These are phyloP conservation scores for Yueomyces sp. DNA, from an alignment of 1,139 yeast genomes.

Conservation along the genomic window DNA sequence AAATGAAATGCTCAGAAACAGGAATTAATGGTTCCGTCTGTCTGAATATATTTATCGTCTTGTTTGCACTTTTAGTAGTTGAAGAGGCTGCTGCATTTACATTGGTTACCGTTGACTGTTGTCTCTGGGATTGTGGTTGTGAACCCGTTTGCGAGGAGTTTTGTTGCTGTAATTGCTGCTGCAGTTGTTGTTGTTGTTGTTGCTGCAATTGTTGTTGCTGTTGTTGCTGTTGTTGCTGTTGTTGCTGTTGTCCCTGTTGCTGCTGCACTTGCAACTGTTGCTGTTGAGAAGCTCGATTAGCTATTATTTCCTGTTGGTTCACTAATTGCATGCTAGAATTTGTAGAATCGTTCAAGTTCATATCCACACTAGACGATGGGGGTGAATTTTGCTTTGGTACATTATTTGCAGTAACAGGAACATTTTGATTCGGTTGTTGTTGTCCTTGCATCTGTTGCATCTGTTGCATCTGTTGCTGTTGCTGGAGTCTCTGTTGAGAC, in stretches of 20 bases:
- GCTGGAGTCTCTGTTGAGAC: constrained; percentile 14
- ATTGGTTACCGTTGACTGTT: constrained; percentile 24
- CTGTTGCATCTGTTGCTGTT: constrained; percentile 16
- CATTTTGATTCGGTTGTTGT: constrained; percentile 5
- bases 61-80: constrained; percentile 16
- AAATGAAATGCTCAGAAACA: constrained; percentile 54
- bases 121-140: constrained; percentile 5
- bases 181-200: constrained; percentile 2
- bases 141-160: constrained; percentile 4
- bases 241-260: not conserved
- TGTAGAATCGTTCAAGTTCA: not conserved
- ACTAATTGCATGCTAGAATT: not conserved
- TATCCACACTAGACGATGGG: constrained; percentile 4
- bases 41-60: constrained; percentile 39
- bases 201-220: constrained; percentile 2
- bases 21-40: constrained; percentile 63
- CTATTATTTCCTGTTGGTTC: not conserved
- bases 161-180: constrained; percentile 1
- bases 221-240: not conserved
- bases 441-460: constrained; percentile 13
- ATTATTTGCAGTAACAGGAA: constrained; percentile 1
- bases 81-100: constrained; percentile 32
- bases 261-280: not conserved
- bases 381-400: constrained; percentile 7
- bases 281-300: not conserved